Percentiles rank a stretch among this genome's conserved stretches.
Conservation (phyloP, 306 rosid species). For the Astragalus glycyphyllos region DNA sequence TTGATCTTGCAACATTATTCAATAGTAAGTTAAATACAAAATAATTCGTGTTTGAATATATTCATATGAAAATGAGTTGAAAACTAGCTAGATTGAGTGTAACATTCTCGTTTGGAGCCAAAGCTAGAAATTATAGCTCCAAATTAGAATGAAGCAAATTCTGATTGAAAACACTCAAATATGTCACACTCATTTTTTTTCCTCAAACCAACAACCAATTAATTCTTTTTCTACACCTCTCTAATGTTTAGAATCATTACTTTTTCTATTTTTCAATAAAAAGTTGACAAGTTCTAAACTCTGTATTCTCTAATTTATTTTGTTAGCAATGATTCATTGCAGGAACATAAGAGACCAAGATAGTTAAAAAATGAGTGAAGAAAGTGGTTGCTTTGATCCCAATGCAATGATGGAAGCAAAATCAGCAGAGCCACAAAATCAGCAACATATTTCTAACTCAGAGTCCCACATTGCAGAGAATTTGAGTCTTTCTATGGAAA, state of each 20-base stretch:
- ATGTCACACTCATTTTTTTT: no score
- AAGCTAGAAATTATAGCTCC: no score
- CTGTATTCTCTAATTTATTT: not conserved
- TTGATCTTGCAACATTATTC: no score
- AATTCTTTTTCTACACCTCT: not conserved
- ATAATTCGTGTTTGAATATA: no score
- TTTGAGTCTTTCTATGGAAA: conserved; percentile 36
- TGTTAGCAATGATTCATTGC: not conserved
- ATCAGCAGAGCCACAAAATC: conserved; percentile 12
- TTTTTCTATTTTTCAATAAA: not conserved
- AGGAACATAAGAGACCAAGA: conserved; percentile 7
- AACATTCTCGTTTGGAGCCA: no score
- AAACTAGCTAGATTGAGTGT: no score
- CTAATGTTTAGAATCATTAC: not conserved
- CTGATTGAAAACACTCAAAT: no score
- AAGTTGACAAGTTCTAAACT: not conserved
- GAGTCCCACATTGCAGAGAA: conserved; percentile 30
- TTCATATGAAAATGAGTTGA: no score
- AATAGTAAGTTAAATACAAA: no score
- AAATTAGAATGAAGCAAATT: no score
- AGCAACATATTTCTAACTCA: conserved; percentile 5
- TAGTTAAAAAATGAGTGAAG: conserved; percentile 41
- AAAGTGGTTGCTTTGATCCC: conserved; percentile 38
- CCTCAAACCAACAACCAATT: not conserved
- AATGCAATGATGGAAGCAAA: conserved; percentile 25